Conservation (phyloP, 1,139 yeast genomes). For the Scheffersomyces illinoinensis region DNA sequence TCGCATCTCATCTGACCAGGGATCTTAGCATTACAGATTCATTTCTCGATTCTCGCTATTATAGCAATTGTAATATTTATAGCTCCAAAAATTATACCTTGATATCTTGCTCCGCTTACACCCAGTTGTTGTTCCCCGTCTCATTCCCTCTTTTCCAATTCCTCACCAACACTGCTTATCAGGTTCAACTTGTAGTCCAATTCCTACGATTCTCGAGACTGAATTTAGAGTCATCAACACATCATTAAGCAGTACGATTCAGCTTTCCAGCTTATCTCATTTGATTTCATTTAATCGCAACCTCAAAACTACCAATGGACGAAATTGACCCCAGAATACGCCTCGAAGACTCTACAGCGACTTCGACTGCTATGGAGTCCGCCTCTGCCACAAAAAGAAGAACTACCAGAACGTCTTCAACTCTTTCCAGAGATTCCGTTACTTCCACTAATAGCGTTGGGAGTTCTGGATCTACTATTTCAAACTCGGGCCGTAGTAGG, state of each 20-base stretch:
- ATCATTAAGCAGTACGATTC: neutral
- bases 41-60: neutral
- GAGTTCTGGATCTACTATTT: neutral
- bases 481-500: neutral
- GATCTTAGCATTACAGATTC: neutral
- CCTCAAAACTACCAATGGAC: neutral
- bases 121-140: neutral
- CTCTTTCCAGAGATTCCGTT: neutral
- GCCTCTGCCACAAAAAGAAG: conserved; percentile 1
- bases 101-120: neutral
- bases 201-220: no score
- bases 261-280: neutral
- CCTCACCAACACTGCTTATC: neutral
- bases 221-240: neutral
- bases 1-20: neutral
- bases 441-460: neutral
- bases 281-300: neutral
- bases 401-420: conserved; percentile 2
- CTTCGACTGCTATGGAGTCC: neutral
- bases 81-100: neutral
- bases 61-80: neutral
- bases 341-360: neutral
- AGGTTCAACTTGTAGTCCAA: neutral
- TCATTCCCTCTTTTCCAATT: neutral
- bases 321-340: neutral